phyloP scores from a whole-genome alignment of 768 basidiomycete genomes.

The Thelephora aurantiotincta region DNA sequence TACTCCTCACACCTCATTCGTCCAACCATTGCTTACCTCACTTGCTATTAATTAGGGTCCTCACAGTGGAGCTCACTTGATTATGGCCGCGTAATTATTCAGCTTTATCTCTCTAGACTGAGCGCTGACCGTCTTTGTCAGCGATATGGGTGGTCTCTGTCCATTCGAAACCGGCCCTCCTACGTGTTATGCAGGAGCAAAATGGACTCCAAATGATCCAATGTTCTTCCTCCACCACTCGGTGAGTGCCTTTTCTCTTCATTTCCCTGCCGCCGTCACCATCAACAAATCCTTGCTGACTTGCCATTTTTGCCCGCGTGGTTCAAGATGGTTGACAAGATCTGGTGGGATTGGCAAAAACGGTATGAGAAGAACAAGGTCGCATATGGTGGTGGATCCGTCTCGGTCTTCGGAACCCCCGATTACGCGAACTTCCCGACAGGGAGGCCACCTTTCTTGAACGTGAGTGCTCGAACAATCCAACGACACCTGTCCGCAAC shows the following conservation, averaged over 20 bases:
- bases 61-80: conserved; percentile 19
- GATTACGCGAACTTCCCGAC: conserved; percentile 10
- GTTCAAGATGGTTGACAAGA: conserved; percentile 21
- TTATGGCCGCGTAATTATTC: conserved; percentile 15
- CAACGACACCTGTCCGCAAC: background rate
- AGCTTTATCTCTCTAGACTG: background rate
- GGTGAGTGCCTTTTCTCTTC: conserved; percentile 8
- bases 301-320: background rate
- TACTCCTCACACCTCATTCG: too few species aligned
- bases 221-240: conserved; percentile 23
- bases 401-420: background rate
- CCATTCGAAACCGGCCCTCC: conserved; percentile 8
- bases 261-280: background rate
- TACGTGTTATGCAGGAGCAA: background rate
- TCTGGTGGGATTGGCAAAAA: conserved; percentile 24
- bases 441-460: conserved; percentile 14
- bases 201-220: conserved; percentile 12
- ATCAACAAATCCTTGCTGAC: background rate
- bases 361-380: conserved; percentile 11
- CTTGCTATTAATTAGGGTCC: conserved; percentile 14
- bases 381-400: conserved; percentile 19
- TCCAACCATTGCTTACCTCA: too few species aligned
- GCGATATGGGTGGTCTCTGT: conserved; percentile 17
- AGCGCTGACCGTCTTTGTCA: background rate
- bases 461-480: conserved; percentile 7